Evolutionary conservation across 345 rosid species (phyloP).

Genomic region (Ceriops decandra): DNA sequence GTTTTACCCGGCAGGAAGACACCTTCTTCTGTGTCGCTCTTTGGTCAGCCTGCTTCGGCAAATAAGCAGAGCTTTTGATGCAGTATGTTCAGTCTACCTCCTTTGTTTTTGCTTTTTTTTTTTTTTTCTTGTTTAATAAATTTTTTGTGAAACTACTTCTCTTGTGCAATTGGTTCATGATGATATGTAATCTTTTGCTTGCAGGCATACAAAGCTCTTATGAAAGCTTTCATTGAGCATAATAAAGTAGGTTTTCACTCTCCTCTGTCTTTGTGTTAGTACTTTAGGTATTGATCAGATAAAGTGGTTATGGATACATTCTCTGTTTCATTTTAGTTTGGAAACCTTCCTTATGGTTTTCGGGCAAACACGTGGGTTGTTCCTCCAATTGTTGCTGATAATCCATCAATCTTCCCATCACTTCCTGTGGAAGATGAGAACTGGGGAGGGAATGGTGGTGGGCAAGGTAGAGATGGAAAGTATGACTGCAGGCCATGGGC

Average conservation of each 20-base stretch:
- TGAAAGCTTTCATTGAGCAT: conserved; percentile 34
- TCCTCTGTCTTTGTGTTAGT: neutral
- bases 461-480: conserved; percentile 28
- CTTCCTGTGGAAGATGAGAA: conserved; percentile 37
- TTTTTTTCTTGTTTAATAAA: neutral
- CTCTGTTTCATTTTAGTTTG: conserved; percentile 23
- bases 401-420: conserved; percentile 25
- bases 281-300: neutral
- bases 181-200: neutral
- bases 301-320: neutral
- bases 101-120: neutral
- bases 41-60: conserved; percentile 27
- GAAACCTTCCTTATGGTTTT: conserved; percentile 37
- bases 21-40: conserved; percentile 22
- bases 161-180: neutral
- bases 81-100: conserved; percentile 17
- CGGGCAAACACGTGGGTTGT: conserved; percentile 38
- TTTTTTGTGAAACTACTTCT: neutral
- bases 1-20: conserved; percentile 31
- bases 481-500: conserved; percentile 35
- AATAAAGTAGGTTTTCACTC: conserved; percentile 20
- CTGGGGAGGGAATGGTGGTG: conserved; percentile 38
- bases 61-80: conserved; percentile 28
- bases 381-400: conserved; percentile 33
- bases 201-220: conserved; percentile 35